Percentiles rank a stretch among this genome's conserved stretches.
Evolutionary conservation across 2,329 filamentous ascomycete genomes (phyloP).

Genomic region (Colletotrichum godetiae): DNA sequence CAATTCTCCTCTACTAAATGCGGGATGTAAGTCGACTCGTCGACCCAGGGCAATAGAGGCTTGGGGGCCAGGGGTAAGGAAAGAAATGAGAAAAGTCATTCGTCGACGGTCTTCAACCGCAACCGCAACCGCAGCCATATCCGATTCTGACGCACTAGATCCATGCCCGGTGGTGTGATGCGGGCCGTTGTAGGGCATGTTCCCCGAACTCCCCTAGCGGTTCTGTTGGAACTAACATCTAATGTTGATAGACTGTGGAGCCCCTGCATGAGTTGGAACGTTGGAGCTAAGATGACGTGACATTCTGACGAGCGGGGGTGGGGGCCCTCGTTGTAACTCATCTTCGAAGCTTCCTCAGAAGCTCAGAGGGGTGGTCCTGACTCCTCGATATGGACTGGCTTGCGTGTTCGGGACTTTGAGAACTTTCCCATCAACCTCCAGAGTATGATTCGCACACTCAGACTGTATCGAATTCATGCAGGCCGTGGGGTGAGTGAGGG

Average conservation of each 20-base stretch:
- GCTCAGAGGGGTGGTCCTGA: neutral
- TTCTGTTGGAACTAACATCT: neutral
- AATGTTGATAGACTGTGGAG: constrained; percentile 2
- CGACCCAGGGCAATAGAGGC: neutral
- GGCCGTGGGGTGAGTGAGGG: too few species aligned
- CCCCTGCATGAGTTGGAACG: constrained; percentile 5
- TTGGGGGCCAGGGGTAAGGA: neutral
- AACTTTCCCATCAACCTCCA: too few species aligned
- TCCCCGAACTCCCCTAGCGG: constrained; percentile 2
- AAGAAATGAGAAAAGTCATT: constrained; percentile 5
- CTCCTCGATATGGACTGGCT: neutral
- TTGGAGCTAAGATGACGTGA: constrained; percentile 6
- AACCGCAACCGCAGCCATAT: constrained; percentile 7
- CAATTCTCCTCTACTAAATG: neutral
- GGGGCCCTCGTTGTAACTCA: neutral
- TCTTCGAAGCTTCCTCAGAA: constrained; percentile 5
- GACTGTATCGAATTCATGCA: too few species aligned
- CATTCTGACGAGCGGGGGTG: constrained; percentile 9
- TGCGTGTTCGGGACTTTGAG: neutral
- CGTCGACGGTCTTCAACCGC: constrained; percentile 7
- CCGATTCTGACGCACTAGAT: neutral
- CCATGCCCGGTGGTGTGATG: constrained; percentile 12
- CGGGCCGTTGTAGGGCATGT: constrained; percentile 9
- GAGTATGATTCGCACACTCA: too few species aligned
- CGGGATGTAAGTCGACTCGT: neutral